Evolutionary conservation across 2,329 filamentous ascomycete genomes (phyloP).

Genomic region (Neobulgaria alba): DNA sequence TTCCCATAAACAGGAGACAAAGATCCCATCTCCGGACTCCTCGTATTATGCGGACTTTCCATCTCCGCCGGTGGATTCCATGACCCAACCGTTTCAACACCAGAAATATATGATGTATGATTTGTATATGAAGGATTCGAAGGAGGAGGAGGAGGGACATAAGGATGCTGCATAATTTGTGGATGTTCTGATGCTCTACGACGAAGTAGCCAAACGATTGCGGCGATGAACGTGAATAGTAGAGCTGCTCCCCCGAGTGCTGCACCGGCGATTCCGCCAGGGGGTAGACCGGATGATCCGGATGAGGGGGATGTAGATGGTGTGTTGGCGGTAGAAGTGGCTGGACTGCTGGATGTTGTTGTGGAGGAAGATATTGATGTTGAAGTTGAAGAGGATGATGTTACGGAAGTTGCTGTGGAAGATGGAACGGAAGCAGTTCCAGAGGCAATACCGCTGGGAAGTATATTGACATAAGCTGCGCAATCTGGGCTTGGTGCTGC

Average conservation of each 20-base stretch:
- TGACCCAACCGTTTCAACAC: neutral
- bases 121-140: constrained; percentile 2
- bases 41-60: neutral
- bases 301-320: neutral
- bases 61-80: neutral
- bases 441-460: constrained; percentile 15
- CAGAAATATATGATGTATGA: constrained; percentile 1
- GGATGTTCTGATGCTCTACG: no score
- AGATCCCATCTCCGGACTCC: neutral
- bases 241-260: constrained; percentile 6
- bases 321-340: neutral
- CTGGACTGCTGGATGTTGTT: neutral
- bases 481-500: constrained; percentile 24
- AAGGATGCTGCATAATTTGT: neutral
- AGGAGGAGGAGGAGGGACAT: constrained; percentile 1
- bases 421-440: neutral
- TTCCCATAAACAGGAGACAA: neutral
- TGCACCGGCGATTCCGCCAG: constrained; percentile 6
- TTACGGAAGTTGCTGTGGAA: neutral
- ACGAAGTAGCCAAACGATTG: neutral
- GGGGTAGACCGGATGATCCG: no score
- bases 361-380: neutral
- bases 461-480: constrained; percentile 20
- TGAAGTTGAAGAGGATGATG: neutral
- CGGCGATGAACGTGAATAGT: constrained; percentile 1